phyloP scores from a whole-genome alignment of 768 basidiomycete genomes.

The Neoboletus brunneissimus region DNA sequence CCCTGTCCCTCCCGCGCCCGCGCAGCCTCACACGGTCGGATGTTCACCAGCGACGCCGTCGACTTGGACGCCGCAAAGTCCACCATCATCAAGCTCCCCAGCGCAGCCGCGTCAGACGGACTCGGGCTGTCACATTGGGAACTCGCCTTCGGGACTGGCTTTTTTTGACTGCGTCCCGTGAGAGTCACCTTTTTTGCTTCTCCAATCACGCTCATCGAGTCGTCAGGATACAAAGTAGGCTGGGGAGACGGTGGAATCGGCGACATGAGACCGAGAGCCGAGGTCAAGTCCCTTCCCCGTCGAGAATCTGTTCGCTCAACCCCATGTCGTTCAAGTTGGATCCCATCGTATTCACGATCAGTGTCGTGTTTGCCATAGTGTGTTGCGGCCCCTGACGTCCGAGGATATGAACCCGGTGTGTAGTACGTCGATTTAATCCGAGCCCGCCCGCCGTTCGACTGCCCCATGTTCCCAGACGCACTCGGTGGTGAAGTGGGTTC shows the following conservation, averaged over 20 bases:
- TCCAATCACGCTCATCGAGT: slow-evolving; percentile 62
- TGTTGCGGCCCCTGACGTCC: slow-evolving; percentile 46
- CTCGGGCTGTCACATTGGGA: slow-evolving; percentile 21
- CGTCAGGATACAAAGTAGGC: slow-evolving; percentile 68
- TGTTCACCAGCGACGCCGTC: slow-evolving; percentile 32
- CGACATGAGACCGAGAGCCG: slow-evolving; percentile 37
- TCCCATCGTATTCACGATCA: slow-evolving; percentile 35
- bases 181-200: slow-evolving; percentile 30
- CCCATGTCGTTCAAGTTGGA: slow-evolving; percentile 18
- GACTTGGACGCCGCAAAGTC: slow-evolving; percentile 47
- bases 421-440: slow-evolving; percentile 71
- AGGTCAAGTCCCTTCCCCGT: slow-evolving; percentile 40
- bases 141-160: slow-evolving; percentile 29
- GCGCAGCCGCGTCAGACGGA: slow-evolving; percentile 41
- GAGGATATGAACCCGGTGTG: slow-evolving; percentile 51
- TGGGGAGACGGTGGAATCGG: slow-evolving; percentile 50
- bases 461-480: slow-evolving; percentile 19
- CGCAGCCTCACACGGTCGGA: slow-evolving; percentile 25
- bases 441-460: slow-evolving; percentile 51
- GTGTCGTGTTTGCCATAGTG: slow-evolving; percentile 32
- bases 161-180: slow-evolving; percentile 32
- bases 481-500: slow-evolving; percentile 45
- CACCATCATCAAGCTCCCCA: slow-evolving; percentile 62
- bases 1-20: slow-evolving; percentile 28
- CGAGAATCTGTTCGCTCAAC: slow-evolving; percentile 43